Evolutionary conservation across 2,329 filamentous ascomycete genomes (phyloP).

Genomic region (Pseudogymnoascus verrucosus): DNA sequence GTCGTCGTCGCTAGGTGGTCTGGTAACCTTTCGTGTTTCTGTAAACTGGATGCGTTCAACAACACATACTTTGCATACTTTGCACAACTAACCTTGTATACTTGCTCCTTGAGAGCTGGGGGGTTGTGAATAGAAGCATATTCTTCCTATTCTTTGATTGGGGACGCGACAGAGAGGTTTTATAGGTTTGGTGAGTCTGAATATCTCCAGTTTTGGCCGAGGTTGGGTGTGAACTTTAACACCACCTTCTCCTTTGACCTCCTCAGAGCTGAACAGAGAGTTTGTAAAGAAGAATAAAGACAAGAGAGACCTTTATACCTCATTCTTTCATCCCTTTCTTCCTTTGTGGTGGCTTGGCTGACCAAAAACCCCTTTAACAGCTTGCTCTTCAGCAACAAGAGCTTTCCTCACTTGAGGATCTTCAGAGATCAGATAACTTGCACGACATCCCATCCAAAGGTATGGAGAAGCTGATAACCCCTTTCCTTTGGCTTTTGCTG

Average conservation of each 20-base stretch:
- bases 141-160: not conserved
- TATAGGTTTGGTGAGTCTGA: not conserved
- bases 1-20: not conserved
- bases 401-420: not conserved
- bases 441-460: not conserved
- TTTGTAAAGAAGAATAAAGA: not conserved
- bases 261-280: not conserved
- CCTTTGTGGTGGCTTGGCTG: not conserved
- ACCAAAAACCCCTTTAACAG: not conserved
- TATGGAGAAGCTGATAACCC: not conserved
- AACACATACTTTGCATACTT: not conserved
- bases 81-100: not conserved
- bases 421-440: not conserved
- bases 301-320: not conserved
- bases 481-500: not conserved
- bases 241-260: not conserved
- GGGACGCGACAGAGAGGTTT: not conserved
- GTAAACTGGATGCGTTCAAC: not conserved
- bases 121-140: not conserved
- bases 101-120: not conserved
- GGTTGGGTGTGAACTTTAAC: too few species aligned
- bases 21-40: not conserved
- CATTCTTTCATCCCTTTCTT: not conserved
- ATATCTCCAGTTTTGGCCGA: not conserved
- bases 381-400: not conserved